These are phyloP conservation scores for Carnegiea gigantea DNA, from an alignment of 179 eudicot genomes.

Conservation along the genomic window DNA sequence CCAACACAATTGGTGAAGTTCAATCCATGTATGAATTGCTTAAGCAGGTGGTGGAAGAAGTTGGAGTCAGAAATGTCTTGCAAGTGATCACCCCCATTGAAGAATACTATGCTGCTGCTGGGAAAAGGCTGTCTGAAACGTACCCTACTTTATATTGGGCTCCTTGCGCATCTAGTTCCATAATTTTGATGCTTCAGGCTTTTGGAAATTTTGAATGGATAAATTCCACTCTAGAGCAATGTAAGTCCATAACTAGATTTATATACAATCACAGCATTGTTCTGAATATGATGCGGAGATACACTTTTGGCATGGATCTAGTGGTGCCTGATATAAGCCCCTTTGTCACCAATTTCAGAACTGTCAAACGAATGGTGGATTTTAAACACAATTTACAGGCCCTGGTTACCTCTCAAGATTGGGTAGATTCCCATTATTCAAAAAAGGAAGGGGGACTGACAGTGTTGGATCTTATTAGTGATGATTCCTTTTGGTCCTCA, in stretches of 20 bases:
- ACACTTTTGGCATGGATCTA: conserved; percentile 79
- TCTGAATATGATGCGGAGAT: conserved; percentile 82
- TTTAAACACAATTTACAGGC: conserved; percentile 78
- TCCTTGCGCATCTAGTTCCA: conserved; percentile 74
- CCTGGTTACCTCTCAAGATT: conserved; percentile 90
- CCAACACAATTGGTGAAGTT: conserved; percentile 43
- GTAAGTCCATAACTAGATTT: conserved; percentile 72
- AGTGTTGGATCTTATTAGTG: conserved; percentile 63
- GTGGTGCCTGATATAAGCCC: conserved; percentile 59
- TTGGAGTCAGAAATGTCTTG: conserved; percentile 68
- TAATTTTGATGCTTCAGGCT: conserved; percentile 70
- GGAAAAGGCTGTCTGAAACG: conserved; percentile 56
- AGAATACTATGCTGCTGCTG: conserved; percentile 58
- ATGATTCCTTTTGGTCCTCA: conserved; percentile 79
- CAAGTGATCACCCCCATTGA: conserved; percentile 71
- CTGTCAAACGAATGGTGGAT: conserved; percentile 67
- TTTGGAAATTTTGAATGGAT: conserved; percentile 63
- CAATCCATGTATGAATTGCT: conserved; percentile 57
- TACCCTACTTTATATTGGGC: conserved; percentile 81
- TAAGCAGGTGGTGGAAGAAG: conserved; percentile 76
- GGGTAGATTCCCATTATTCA: conserved; percentile 85
- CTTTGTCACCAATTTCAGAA: conserved; percentile 54
- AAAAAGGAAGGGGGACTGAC: conserved; percentile 67
- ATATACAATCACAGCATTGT: conserved; percentile 65
- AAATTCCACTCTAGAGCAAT: conserved; percentile 55